Evolutionary conservation across 2,329 filamentous ascomycete genomes (phyloP).

Genomic region (Monosporascus sp.): DNA sequence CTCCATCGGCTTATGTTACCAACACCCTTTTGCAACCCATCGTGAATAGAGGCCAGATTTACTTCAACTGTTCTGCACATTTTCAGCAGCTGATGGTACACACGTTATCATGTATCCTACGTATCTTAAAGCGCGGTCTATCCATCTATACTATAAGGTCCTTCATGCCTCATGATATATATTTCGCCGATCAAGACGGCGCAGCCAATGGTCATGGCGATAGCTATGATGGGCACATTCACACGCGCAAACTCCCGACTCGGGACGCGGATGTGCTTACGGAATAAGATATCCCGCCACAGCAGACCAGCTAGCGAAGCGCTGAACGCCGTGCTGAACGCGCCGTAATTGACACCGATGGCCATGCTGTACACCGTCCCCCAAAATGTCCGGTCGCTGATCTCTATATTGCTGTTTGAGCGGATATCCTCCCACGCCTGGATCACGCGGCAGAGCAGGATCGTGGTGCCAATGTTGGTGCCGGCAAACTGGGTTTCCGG

Average conservation of each 20-base stretch:
- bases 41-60: too few relatives aligned
- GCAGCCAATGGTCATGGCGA: constrained; percentile 44
- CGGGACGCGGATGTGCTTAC: constrained; percentile 63
- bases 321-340: constrained; percentile 67
- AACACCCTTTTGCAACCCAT: too few relatives aligned
- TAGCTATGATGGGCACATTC: constrained; percentile 47
- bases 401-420: constrained; percentile 35
- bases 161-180: constrained; percentile 47
- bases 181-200: constrained; percentile 56
- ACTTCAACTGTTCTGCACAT: too few relatives aligned
- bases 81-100: too few relatives aligned
- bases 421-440: constrained; percentile 64
- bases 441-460: constrained; percentile 65
- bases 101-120: too few relatives aligned
- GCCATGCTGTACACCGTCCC: constrained; percentile 71
- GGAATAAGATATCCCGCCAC: constrained; percentile 64
- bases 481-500: constrained; percentile 58
- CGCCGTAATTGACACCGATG: constrained; percentile 68
- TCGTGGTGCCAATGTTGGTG: constrained; percentile 72
- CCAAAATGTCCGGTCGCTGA: constrained; percentile 65
- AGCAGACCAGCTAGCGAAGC: constrained; percentile 66
- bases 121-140: too few relatives aligned
- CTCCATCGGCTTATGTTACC: too few relatives aligned
- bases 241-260: constrained; percentile 61
- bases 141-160: constrained; percentile 25